phyloP scores from a whole-genome alignment of 768 basidiomycete species.

The Kwoniella sp. region DNA sequence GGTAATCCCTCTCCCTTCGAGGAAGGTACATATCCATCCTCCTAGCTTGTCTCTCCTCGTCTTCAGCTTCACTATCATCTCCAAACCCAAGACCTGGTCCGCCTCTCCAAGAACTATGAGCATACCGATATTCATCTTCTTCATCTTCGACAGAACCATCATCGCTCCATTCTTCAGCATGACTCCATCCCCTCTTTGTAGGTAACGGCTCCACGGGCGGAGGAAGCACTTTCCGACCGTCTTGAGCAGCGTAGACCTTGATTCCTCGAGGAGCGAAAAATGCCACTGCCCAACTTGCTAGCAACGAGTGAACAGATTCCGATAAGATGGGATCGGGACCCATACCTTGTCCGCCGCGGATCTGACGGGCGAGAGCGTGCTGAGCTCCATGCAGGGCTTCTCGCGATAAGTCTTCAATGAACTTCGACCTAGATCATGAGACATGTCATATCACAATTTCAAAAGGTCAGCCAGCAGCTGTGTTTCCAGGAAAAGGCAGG shows the following conservation, averaged over 20 bases:
- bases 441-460: not conserved
- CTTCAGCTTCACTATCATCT: conserved; percentile 12
- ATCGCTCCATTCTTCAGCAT: conserved; percentile 39
- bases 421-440: conserved; percentile 26
- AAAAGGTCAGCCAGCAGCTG: no score
- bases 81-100: not conserved
- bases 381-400: conserved; percentile 36
- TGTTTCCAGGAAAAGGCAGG: no score
- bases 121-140: conserved; percentile 17
- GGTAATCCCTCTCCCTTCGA: conserved; percentile 33
- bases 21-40: conserved; percentile 45
- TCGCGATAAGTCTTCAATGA: conserved; percentile 42
- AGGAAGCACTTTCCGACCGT: conserved; percentile 30
- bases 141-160: conserved; percentile 31
- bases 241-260: conserved; percentile 42
- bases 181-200: conserved; percentile 19
- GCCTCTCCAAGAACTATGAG: not conserved
- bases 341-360: conserved; percentile 10
- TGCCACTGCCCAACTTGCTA: conserved; percentile 47
- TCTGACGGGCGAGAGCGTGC: conserved; percentile 21
- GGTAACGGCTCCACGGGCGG: conserved; percentile 36
- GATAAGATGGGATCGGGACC: conserved; percentile 40
- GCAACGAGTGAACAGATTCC: conserved; percentile 42
- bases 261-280: conserved; percentile 51
- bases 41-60: conserved; percentile 32